These are phyloP conservation scores for Erodium maritimum DNA, from an alignment of 345 rosid species.

Conservation along the genomic window DNA sequence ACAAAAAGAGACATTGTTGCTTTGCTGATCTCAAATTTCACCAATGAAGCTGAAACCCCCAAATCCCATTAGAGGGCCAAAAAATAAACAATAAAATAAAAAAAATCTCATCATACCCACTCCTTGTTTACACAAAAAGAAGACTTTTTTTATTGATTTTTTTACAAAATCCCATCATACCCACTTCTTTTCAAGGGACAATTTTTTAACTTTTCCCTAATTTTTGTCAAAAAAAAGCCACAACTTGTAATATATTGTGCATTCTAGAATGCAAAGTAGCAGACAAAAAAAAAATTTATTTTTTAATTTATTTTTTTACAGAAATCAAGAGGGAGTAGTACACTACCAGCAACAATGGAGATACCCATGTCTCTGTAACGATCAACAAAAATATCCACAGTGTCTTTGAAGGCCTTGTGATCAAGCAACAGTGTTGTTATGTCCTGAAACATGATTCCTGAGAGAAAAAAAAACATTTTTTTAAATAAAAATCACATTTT, in stretches of 20 bases:
- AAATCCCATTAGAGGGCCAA: not conserved
- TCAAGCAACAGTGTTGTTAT: conserved; percentile 79
- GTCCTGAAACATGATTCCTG: conserved; percentile 97
- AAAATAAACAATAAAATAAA: not conserved
- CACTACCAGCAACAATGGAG: conserved; percentile 83
- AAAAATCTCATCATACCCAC: not conserved
- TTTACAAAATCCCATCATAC: not conserved
- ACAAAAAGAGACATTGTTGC: not conserved
- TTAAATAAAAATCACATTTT: not conserved
- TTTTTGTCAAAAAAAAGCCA: too few species aligned
- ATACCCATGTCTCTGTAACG: conserved; percentile 80
- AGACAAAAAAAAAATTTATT: too few species aligned
- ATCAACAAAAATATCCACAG: conserved; percentile 86
- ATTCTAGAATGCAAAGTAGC: not conserved
- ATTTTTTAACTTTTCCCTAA: too few species aligned
- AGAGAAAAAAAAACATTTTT: not conserved
- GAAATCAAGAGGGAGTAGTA: conserved; percentile 2
- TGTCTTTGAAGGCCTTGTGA: conserved; percentile 78
- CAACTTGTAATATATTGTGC: not conserved
- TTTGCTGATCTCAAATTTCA: too few species aligned
- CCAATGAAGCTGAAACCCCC: not conserved
- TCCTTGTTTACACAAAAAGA: not conserved
- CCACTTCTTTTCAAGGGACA: conserved; percentile 2
- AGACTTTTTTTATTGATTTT: not conserved
- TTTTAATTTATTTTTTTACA: too few species aligned